Evolutionary conservation across 1,139 yeast genomes (phyloP).

Genomic region (Kodamaea suecica): DNA sequence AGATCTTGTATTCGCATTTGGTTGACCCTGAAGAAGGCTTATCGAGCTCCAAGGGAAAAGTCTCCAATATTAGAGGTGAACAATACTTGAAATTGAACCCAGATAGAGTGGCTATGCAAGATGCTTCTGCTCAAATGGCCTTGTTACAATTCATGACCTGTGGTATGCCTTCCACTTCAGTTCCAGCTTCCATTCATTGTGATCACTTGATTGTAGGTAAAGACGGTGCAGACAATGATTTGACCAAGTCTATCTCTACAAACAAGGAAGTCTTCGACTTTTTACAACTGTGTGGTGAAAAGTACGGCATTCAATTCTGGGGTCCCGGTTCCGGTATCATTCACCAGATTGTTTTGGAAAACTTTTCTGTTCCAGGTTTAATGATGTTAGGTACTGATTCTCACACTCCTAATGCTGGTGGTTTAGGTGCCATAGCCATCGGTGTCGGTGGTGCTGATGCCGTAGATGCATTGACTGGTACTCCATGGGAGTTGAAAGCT

Average conservation of each 20-base stretch:
- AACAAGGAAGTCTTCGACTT: conserved; percentile 94
- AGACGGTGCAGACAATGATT: conserved; percentile 81
- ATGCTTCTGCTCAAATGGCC: conserved; percentile 98
- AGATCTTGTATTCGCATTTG: conserved; percentile 87
- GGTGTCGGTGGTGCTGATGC: conserved; percentile 99
- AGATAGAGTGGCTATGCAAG: conserved; percentile 99
- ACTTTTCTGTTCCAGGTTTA: conserved; percentile 90
- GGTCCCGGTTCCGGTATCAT: conserved; percentile 99
- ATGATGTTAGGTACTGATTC: conserved; percentile 98
- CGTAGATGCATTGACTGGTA: conserved; percentile 91
- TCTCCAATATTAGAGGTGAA: conserved; percentile 69
- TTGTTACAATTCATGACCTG: conserved; percentile 94
- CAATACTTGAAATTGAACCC: conserved; percentile 88
- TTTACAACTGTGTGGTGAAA: conserved; percentile 83
- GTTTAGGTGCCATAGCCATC: conserved; percentile 93
- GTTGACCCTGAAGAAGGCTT: conserved; percentile 80
- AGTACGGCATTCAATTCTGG: conserved; percentile 97
- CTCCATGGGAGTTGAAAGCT: conserved; percentile 99
- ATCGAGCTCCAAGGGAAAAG: conserved; percentile 42
- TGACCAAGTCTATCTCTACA: conserved; percentile 69
- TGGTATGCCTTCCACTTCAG: conserved; percentile 80
- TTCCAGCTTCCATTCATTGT: conserved; percentile 95
- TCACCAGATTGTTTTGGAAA: conserved; percentile 94
- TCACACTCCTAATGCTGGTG: conserved; percentile 98
- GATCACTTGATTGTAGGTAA: conserved; percentile 96